A percentile compares a stretch with the other conserved stretches of the same genome.
Conservation (phyloP, 257 asterid genomes). For the Capsicum rhomboideum region DNA sequence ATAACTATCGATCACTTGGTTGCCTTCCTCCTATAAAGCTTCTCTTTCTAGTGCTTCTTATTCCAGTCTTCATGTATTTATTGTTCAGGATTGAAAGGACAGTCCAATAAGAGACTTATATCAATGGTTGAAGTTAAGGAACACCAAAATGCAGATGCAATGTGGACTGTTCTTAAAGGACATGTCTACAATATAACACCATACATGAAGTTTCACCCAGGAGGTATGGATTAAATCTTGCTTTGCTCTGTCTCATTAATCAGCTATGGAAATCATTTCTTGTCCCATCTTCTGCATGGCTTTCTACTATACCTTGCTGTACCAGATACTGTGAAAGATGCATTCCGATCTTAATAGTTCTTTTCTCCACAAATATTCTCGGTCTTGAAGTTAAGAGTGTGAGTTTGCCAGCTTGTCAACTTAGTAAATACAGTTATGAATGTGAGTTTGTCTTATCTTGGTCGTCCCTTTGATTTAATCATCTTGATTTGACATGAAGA, state of each 20-base stretch:
- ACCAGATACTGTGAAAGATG: neutral
- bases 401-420: neutral
- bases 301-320: neutral
- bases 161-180: constrained; percentile 99
- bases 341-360: neutral
- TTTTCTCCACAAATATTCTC: neutral
- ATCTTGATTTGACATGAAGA: neutral
- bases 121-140: constrained; percentile 76
- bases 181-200: constrained; percentile 86
- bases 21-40: neutral
- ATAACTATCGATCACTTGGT: neutral
- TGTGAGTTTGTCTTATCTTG: neutral
- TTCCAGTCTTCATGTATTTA: neutral
- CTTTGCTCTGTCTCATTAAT: neutral
- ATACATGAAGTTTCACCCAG: constrained; percentile 96
- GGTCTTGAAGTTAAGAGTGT: neutral
- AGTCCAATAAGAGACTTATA: constrained; percentile 66
- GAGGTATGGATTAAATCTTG: constrained; percentile 44
- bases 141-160: constrained; percentile 62
- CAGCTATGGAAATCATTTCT: neutral
- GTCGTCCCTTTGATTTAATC: neutral
- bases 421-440: neutral
- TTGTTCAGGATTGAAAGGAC: constrained; percentile 70
- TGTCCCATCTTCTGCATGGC: neutral
- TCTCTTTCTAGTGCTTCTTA: constrained; percentile 3